phyloP scores from a whole-genome alignment of 177 flowering plant genomes.

The Vitis hybrid region DNA sequence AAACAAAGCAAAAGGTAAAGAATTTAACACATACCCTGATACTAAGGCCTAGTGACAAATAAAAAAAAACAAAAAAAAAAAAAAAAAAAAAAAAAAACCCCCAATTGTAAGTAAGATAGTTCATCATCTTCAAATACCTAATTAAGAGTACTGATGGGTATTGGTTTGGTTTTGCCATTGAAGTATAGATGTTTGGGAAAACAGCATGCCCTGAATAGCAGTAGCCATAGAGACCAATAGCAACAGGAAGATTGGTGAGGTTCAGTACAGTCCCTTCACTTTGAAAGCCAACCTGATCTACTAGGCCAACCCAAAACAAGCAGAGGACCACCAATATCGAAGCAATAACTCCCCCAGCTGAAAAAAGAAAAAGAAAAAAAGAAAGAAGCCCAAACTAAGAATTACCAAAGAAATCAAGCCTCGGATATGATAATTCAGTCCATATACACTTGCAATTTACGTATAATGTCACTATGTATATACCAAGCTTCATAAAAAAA shows the following conservation, averaged over 20 bases:
- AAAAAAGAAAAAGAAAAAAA: constrained; percentile 16
- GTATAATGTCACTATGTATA: too few species aligned
- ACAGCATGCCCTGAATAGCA: constrained; percentile 99
- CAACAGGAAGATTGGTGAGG: constrained; percentile 80
- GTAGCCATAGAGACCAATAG: constrained; percentile 91
- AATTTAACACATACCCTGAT: too few species aligned
- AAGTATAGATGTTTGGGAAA: constrained; percentile 90
- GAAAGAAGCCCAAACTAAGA: not conserved
- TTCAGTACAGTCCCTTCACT: constrained; percentile 57
- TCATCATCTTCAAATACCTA: constrained; percentile 37
- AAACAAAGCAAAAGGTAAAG: not conserved
- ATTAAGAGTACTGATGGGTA: constrained; percentile 67
- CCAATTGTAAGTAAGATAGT: not conserved
- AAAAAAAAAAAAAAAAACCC: not conserved
- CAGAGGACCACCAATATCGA: constrained; percentile 71
- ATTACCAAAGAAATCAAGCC: too few species aligned
- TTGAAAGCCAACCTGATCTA: constrained; percentile 69
- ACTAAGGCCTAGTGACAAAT: not conserved
- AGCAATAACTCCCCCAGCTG: constrained; percentile 98
- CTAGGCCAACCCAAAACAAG: constrained; percentile 86
- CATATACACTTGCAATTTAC: too few species aligned
- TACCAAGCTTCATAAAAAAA: not conserved
- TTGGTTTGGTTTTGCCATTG: constrained; percentile 79
- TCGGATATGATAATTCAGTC: not conserved
- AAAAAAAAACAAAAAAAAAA: not conserved